Percentiles rank a stretch among this genome's conserved stretches.
Evolutionary conservation across 1,284 basidiomycete species (phyloP).

Genomic region (Meripilus lineatus): DNA sequence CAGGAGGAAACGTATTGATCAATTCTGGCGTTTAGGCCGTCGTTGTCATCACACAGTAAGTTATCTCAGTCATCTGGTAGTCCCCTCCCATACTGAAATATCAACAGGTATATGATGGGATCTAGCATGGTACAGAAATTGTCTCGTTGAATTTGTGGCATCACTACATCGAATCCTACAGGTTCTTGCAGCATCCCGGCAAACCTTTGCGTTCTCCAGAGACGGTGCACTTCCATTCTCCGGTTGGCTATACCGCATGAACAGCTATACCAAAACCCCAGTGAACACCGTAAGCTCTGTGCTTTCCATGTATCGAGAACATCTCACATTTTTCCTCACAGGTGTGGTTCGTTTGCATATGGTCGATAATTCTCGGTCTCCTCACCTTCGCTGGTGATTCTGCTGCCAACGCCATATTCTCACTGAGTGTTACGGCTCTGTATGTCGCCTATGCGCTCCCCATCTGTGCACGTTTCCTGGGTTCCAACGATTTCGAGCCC

Average conservation of each 20-base stretch:
- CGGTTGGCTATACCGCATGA: conserved; percentile 59
- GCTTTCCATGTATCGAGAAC: too few species aligned
- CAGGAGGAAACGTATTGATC: conserved; percentile 61
- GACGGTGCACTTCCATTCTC: conserved; percentile 73
- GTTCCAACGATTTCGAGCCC: conserved; percentile 48
- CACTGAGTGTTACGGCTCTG: conserved; percentile 48
- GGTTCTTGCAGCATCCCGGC: conserved; percentile 37
- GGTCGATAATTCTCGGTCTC: conserved; percentile 46
- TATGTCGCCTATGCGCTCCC: conserved; percentile 55
- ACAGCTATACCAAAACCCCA: conserved; percentile 55
- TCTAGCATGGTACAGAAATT: too few species aligned
- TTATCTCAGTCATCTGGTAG: too few species aligned
- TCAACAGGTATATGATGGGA: too few species aligned
- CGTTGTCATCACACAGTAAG: too few species aligned
- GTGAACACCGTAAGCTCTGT: conserved; percentile 40
- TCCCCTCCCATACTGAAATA: too few species aligned
- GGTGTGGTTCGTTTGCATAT: conserved; percentile 51
- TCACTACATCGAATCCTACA: too few species aligned
- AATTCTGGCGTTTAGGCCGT: too few species aligned
- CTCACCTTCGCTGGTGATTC: conserved; percentile 59
- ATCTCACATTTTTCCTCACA: conserved; percentile 4
- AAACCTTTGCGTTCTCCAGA: conserved; percentile 61
- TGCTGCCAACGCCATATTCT: conserved; percentile 65
- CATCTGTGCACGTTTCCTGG: conserved; percentile 31
- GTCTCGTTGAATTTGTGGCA: too few species aligned